Percentiles rank a stretch among this genome's conserved stretches.
Conservation (phyloP, 148 eudicot species). For the Chenopodium formosanum region DNA sequence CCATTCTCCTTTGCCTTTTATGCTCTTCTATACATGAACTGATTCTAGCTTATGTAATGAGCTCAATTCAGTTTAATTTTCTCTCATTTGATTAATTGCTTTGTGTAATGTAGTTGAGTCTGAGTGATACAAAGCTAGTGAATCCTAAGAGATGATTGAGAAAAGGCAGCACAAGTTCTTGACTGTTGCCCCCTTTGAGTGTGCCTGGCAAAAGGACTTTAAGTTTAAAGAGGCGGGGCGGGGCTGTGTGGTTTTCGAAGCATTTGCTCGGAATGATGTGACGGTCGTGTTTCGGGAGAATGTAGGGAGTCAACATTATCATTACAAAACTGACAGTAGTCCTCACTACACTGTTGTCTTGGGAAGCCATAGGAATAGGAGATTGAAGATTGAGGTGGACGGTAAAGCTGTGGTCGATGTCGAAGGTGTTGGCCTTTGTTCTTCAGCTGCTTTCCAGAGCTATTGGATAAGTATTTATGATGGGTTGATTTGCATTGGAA, state of each 20-base stretch:
- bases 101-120: constrained; percentile 8
- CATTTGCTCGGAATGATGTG: constrained; percentile 87
- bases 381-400: constrained; percentile 77
- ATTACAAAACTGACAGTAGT: constrained; percentile 83
- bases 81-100: constrained; percentile 15
- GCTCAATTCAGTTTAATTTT: background rate
- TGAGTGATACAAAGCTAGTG: background rate
- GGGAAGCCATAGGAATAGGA: constrained; percentile 84
- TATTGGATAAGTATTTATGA: constrained; percentile 94
- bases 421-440: constrained; percentile 72
- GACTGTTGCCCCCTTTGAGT: constrained; percentile 94
- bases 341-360: constrained; percentile 93
- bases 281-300: constrained; percentile 88
- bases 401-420: constrained; percentile 85
- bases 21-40: background rate
- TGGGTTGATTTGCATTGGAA: constrained; percentile 89
- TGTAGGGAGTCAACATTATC: constrained; percentile 86
- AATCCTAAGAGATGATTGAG: constrained; percentile 40
- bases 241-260: constrained; percentile 93
- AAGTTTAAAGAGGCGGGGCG: constrained; percentile 89
- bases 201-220: constrained; percentile 84
- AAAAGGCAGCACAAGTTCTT: constrained; percentile 67
- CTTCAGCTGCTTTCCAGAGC: constrained; percentile 80
- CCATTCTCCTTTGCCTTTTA: background rate
- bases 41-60: background rate